Evolutionary conservation across 2,329 filamentous ascomycete species (phyloP).

Genomic region (Calonectria multiphialidica): DNA sequence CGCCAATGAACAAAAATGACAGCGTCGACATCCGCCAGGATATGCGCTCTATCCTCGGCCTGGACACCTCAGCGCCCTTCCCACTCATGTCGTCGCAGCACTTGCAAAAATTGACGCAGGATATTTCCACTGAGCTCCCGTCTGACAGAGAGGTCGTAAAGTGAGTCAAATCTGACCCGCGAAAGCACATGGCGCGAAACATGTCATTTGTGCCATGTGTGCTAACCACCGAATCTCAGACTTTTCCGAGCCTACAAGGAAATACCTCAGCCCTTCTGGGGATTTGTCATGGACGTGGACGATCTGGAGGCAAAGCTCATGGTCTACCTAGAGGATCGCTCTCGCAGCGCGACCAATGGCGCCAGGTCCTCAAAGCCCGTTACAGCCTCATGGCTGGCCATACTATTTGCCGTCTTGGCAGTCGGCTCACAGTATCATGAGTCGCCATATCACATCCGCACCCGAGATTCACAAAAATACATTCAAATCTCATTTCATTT

Average conservation of each 20-base stretch:
- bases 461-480: conserved; percentile 70
- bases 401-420: conserved; percentile 73
- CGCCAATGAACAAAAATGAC: conserved; percentile 63
- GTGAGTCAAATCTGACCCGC: conserved; percentile 58
- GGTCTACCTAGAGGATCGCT: conserved; percentile 74
- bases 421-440: conserved; percentile 77
- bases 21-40: conserved; percentile 71
- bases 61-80: conserved; percentile 75
- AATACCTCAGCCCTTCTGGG: conserved; percentile 76
- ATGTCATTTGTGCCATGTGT: background rate
- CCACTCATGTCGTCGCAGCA: conserved; percentile 75
- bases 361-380: conserved; percentile 63
- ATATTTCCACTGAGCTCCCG: conserved; percentile 72
- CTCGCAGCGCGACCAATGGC: conserved; percentile 63
- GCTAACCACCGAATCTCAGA: conserved; percentile 50
- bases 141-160: conserved; percentile 76
- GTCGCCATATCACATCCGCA: conserved; percentile 71
- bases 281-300: conserved; percentile 75
- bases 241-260: conserved; percentile 76
- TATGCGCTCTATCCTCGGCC: conserved; percentile 74
- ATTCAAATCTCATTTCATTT: conserved; percentile 76
- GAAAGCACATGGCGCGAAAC: background rate
- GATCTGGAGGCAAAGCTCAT: conserved; percentile 74
- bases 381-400: conserved; percentile 75
- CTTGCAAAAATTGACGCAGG: conserved; percentile 69